Evolutionary conservation across 2,329 filamentous ascomycete species (phyloP), one percentile per base, ranked within the genome.

Genomic region (Hymenoscyphus salicellus): DNA sequence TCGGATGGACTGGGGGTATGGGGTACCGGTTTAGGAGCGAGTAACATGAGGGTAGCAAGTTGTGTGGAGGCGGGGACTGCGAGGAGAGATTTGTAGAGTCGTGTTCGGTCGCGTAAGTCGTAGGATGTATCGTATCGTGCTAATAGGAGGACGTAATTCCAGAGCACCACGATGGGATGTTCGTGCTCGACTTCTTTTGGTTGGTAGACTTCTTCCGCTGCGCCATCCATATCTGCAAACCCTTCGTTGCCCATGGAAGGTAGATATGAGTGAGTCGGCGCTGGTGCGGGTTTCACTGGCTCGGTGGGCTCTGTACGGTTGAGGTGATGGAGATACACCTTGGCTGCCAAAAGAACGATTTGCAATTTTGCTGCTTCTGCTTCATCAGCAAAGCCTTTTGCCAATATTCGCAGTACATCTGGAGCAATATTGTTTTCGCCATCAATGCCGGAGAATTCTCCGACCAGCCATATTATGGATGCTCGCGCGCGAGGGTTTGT

Each of bases 391-490:
- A 98, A 99, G 20, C 89, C 89, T 75, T 93, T 94, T 55, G 93
- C 84, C 2, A 99, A 80, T 55, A 98, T 94, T 7, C 95, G 87
- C 38, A 98, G 80, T 6, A 98, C 93, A 73, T 99, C 95, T 0
- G 94, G 89, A 0, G 95, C 95, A 66, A 99, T 94, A 72, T 96
- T 96, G 75, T 95, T 89, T 65, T 93, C 89, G 10, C 89, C 85
- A 63, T 92, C 87, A 2, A 90, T 78, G 0, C 92, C 92, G 0
- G 94, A 87, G 72, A 96, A 98, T 77, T 99, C 95, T 56, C 95
- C 95, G 0, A 98, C 93, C 0, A 99, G 86, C 95, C 95, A 99
- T 71, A 99, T 90, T 68, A 99, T 97, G 59, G 92, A 97, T 2
- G 95, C 95, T 69, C 95, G 85, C 3, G 95, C 95, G 66, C 93